phyloP scores from a whole-genome alignment of 140 eudicot species.

The Erigeron philadelphicus region DNA sequence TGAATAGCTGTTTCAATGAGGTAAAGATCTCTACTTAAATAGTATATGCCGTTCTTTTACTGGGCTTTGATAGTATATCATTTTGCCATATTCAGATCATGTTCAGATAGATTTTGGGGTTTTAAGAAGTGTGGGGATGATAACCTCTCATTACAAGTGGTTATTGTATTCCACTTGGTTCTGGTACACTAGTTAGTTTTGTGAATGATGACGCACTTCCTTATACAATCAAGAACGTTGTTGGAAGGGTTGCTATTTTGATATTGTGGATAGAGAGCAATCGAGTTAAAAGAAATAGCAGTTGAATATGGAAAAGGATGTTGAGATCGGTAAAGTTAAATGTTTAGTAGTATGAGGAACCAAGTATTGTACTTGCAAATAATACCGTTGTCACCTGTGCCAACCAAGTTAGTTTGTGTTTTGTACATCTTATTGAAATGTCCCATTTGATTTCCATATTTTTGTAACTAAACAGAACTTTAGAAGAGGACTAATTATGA shows the following conservation, averaged over 20 bases:
- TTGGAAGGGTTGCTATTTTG: conserved; percentile 32
- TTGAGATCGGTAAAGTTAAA: conserved; percentile 20
- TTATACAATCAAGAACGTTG: conserved; percentile 27
- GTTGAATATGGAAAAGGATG: conserved; percentile 31
- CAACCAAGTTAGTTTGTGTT: conserved; percentile 35
- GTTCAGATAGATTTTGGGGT: conserved; percentile 20
- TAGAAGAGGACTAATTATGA: conserved; percentile 8
- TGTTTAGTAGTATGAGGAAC: conserved; percentile 16
- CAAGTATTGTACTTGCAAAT: conserved; percentile 31
- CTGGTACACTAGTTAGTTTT: conserved; percentile 15
- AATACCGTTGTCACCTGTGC: conserved; percentile 28
- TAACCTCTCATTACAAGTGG: conserved; percentile 4
- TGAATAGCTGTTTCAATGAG: conserved; percentile 29
- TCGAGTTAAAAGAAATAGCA: conserved; percentile 23
- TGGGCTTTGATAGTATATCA: not conserved
- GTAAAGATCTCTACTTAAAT: conserved; percentile 23
- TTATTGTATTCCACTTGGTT: conserved; percentile 10
- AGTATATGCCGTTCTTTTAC: not conserved
- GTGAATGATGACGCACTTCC: conserved; percentile 21
- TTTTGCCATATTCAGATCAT: conserved; percentile 18
- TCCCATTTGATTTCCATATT: conserved; percentile 19
- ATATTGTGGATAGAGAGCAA: conserved; percentile 20
- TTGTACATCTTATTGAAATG: conserved; percentile 32
- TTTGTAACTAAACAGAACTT: conserved; percentile 25
- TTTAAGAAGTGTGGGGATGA: conserved; percentile 25